phyloP scores from a whole-genome alignment of 116 monocot species.

The Trichopus zeylanicus region DNA sequence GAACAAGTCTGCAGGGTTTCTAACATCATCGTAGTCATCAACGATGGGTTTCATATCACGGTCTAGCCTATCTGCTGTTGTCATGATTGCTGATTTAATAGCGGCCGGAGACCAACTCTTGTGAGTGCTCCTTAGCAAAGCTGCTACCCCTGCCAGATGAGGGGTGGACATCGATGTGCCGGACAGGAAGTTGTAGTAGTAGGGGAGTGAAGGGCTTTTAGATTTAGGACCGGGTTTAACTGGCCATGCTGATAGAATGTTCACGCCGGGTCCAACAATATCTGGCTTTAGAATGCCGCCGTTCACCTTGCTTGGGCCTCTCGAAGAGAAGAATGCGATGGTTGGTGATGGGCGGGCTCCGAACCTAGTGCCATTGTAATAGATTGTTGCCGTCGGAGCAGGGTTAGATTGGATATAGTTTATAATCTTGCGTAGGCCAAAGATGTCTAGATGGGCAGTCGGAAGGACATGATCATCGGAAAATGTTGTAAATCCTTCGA shows the following conservation, averaged over 20 bases:
- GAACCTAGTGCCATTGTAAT: background rate
- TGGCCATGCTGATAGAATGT: conserved; percentile 28
- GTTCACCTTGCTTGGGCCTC: conserved; percentile 23
- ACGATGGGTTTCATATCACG: background rate
- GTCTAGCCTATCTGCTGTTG: conserved; percentile 13
- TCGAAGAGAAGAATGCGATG: conserved; percentile 6
- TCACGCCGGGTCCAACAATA: conserved; percentile 22
- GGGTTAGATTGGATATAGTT: background rate
- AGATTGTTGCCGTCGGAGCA: background rate
- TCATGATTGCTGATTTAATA: conserved; percentile 48
- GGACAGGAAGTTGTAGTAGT: conserved; percentile 13
- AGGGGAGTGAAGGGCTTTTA: background rate
- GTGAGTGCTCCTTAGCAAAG: conserved; percentile 19
- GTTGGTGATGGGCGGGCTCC: background rate
- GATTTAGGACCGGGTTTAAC: background rate
- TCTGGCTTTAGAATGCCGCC: conserved; percentile 35
- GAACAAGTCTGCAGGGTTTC: background rate
- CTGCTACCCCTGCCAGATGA: conserved; percentile 28
- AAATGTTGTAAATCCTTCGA: background rate
- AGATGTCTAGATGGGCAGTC: background rate
- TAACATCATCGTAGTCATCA: background rate
- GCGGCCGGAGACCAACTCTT: conserved; percentile 33
- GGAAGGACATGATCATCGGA: background rate
- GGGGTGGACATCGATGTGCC: conserved; percentile 51
- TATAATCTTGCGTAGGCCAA: background rate